A percentile compares a stretch with the other conserved stretches of the same genome.
These are phyloP conservation scores for Tetrastigma voinierianum DNA, from an alignment of 164 flowering plant species.

Conservation along the genomic window DNA sequence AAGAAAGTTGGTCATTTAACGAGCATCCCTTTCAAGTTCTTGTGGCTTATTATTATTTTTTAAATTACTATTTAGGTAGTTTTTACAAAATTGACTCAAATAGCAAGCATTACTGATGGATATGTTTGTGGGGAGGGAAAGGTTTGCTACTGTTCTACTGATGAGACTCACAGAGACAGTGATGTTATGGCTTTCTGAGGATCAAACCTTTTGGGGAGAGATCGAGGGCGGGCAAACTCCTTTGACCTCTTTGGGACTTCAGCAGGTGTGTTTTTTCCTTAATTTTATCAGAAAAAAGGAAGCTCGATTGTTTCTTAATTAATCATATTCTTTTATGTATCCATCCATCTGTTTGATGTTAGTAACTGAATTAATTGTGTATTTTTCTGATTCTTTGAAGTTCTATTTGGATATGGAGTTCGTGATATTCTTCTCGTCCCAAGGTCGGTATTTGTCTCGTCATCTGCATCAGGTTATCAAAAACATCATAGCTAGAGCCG, in stretches of 20 bases:
- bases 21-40: not conserved
- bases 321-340: not conserved
- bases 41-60: conserved; percentile 2
- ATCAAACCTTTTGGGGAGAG: conserved; percentile 93
- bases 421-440: conserved; percentile 78
- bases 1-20: too few relatives aligned
- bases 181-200: conserved; percentile 88
- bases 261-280: conserved; percentile 63
- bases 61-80: conserved; percentile 60
- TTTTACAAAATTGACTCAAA: conserved; percentile 54
- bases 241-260: conserved; percentile 83
- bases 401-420: conserved; percentile 95
- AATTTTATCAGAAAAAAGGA: not conserved
- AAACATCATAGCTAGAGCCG: conserved; percentile 78
- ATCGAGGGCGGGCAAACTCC: conserved; percentile 78
- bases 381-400: conserved; percentile 39
- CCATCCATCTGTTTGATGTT: not conserved
- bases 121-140: conserved; percentile 93
- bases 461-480: conserved; percentile 83
- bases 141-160: conserved; percentile 75
- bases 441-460: conserved; percentile 89
- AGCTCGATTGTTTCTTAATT: not conserved
- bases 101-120: conserved; percentile 79
- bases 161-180: conserved; percentile 98
- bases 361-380: not conserved